phyloP scores from a whole-genome alignment of 768 basidiomycete genomes.

The Porphyrellus cyaneotinctus region DNA sequence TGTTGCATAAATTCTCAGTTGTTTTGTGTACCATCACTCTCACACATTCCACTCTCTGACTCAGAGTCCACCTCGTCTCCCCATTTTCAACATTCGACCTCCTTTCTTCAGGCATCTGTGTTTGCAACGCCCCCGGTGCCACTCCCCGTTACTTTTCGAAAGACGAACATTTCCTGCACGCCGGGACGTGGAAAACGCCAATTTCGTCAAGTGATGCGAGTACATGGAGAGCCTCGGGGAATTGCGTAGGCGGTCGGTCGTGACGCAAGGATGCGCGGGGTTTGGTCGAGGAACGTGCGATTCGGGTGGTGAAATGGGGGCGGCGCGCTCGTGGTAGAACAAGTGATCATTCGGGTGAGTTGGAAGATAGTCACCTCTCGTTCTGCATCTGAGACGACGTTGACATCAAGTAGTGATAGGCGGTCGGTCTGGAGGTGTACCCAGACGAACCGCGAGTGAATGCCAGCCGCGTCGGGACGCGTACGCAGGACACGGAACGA shows the following conservation, averaged over 20 bases:
- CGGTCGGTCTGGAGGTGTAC: constrained; percentile 81
- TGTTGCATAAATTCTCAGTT: too few species aligned
- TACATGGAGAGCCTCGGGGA: too few species aligned
- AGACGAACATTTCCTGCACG: too few species aligned
- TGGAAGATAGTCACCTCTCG: too few species aligned
- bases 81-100: too few species aligned
- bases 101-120: too few species aligned
- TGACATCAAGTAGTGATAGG: constrained; percentile 53
- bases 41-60: too few species aligned
- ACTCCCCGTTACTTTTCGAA: constrained; percentile 73
- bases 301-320: constrained; percentile 72
- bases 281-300: constrained; percentile 70
- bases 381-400: not conserved
- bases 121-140: constrained; percentile 87
- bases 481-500: constrained; percentile 72
- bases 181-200: constrained; percentile 47
- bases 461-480: constrained; percentile 81
- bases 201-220: too few species aligned
- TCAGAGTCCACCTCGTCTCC: too few species aligned
- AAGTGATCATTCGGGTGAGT: too few species aligned
- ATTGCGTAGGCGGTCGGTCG: constrained; percentile 69
- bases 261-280: constrained; percentile 71
- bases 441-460: constrained; percentile 83
- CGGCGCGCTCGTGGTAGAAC: constrained; percentile 78
- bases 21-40: too few species aligned